These are phyloP conservation scores for Xylariomycetidae sp. DNA, from an alignment of 2,329 filamentous ascomycete species.

Conservation along the genomic window DNA sequence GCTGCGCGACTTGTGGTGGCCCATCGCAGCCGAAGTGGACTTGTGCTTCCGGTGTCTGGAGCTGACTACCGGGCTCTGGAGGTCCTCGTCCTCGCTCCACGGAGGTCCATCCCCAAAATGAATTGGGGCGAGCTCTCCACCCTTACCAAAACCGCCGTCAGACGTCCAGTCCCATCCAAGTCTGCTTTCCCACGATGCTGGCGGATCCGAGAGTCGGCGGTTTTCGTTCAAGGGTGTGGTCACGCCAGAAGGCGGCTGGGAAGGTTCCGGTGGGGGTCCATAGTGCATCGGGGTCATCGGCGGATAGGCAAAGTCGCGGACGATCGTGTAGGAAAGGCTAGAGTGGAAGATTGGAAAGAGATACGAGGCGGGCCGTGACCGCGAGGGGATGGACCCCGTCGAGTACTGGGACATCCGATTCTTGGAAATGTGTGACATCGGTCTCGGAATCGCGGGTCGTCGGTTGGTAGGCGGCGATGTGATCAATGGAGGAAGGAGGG, in stretches of 20 bases:
- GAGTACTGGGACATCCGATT: slow-evolving; percentile 83
- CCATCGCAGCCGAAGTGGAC: slow-evolving; percentile 50
- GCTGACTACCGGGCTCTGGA: slow-evolving; percentile 84
- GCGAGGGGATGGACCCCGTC: slow-evolving; percentile 58
- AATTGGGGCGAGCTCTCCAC: slow-evolving; percentile 71
- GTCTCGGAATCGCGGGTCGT: slow-evolving; percentile 56
- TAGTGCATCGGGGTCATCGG: slow-evolving; percentile 81
- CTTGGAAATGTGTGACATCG: slow-evolving; percentile 71
- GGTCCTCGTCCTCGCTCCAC: slow-evolving; percentile 92
- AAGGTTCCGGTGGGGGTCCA: slow-evolving; percentile 75
- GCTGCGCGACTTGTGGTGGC: slow-evolving; percentile 40
- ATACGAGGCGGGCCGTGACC: slow-evolving; percentile 75
- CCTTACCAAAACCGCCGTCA: slow-evolving; percentile 49
- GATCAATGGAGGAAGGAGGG: slow-evolving; percentile 50
- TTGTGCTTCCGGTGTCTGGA: slow-evolving; percentile 83
- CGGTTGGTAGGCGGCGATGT: slow-evolving; percentile 52
- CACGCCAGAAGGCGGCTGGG: slow-evolving; percentile 64
- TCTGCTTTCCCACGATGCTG: slow-evolving; percentile 66
- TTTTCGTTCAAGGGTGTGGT: slow-evolving; percentile 82
- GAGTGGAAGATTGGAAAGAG: slow-evolving; percentile 80
- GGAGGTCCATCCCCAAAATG: slow-evolving; percentile 84
- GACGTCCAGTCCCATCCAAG: slow-evolving; percentile 53
- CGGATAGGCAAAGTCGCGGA: slow-evolving; percentile 94
- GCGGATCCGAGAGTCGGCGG: slow-evolving; percentile 77
- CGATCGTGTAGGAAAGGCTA: slow-evolving; percentile 78